Conservation (phyloP, 2,329 filamentous ascomycete genomes). For the Conoideocrella luteorostrata region DNA sequence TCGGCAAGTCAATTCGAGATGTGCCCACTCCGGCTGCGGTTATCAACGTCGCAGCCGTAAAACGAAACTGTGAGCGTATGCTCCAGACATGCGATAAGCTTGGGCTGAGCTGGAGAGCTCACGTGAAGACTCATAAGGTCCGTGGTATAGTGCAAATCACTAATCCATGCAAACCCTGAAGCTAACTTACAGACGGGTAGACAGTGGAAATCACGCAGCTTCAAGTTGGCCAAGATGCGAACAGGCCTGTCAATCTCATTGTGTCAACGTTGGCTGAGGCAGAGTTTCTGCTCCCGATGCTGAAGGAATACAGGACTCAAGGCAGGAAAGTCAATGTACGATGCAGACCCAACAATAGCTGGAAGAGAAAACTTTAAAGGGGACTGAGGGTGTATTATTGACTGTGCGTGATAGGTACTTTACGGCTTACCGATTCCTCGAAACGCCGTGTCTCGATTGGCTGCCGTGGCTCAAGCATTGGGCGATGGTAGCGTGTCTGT, state of each 20-base stretch:
- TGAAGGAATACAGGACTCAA: constrained; percentile 49
- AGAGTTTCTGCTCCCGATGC: constrained; percentile 56
- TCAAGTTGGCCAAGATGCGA: constrained; percentile 56
- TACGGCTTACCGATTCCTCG: constrained; percentile 66
- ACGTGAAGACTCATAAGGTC: constrained; percentile 82
- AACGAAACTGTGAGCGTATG: constrained; percentile 66
- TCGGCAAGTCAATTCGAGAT: constrained; percentile 54
- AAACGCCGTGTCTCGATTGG: constrained; percentile 54
- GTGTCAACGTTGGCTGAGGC: constrained; percentile 71
- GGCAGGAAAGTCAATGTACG: constrained; percentile 54
- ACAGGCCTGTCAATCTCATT: constrained; percentile 52
- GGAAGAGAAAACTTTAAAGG: constrained; percentile 7
- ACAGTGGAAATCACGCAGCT: constrained; percentile 60
- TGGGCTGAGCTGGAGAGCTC: constrained; percentile 62
- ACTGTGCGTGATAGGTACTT: no score
- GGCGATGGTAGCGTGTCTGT: constrained; percentile 52
- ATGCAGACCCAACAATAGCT: no score
- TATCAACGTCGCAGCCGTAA: constrained; percentile 60
- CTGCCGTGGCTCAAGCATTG: constrained; percentile 47
- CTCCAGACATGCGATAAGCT: constrained; percentile 54
- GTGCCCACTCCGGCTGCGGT: constrained; percentile 62
- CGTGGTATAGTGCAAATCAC: neutral
- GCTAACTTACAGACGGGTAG: constrained; percentile 30
- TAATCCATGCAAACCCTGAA: neutral
- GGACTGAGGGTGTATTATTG: no score